Evolutionary conservation across 106 monocot species (phyloP).

Genomic region (Dactylorhiza incarnata): DNA sequence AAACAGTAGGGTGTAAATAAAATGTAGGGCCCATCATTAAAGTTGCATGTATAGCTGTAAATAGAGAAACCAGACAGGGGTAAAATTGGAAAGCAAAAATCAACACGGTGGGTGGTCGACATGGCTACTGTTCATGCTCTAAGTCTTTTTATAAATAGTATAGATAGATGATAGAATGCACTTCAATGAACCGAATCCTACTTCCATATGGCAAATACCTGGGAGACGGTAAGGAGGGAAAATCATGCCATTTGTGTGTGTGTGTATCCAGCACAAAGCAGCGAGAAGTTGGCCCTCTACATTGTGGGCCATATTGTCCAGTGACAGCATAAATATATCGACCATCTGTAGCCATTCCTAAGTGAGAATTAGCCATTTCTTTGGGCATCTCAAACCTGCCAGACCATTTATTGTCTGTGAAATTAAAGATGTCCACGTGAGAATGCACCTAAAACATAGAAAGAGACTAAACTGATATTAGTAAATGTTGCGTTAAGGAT

Average conservation of each 20-base stretch:
- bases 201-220: conserved; percentile 28
- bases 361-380: conserved; percentile 94
- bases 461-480: conserved; percentile 4
- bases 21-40: no score
- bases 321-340: conserved; percentile 67
- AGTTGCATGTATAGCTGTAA: no score
- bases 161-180: neutral
- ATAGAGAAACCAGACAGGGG: no score
- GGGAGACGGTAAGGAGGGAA: conserved; percentile 66
- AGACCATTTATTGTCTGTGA: conserved; percentile 63
- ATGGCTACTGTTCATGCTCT: no score
- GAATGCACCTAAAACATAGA: conserved; percentile 63
- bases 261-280: conserved; percentile 69
- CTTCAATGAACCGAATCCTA: neutral
- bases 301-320: conserved; percentile 89
- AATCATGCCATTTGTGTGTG: conserved; percentile 54
- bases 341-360: conserved; percentile 86
- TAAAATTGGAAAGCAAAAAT: no score
- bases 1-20: no score
- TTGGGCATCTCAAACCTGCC: conserved; percentile 66
- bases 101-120: no score
- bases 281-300: conserved; percentile 58
- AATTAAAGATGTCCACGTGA: conserved; percentile 86
- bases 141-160: no score
- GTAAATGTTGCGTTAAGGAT: neutral